A percentile compares a stretch with the other conserved stretches of the same genome.
Conservation (phyloP, 2,329 filamentous ascomycete species). For the Zasmidium citrigriseum region DNA sequence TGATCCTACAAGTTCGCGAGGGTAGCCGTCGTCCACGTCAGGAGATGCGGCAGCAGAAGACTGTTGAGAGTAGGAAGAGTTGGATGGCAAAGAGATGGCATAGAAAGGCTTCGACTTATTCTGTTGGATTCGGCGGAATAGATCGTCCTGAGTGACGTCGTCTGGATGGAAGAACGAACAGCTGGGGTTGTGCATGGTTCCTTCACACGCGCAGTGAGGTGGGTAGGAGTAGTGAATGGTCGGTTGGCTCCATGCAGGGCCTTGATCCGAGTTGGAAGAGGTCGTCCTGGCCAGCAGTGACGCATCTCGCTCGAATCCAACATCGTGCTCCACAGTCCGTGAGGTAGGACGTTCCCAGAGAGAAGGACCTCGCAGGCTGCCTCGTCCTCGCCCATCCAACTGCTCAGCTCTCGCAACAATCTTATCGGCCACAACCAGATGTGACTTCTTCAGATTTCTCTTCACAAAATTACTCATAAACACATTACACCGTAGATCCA, state of each 20-base stretch:
- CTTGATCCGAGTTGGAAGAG: neutral
- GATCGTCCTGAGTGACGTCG: constrained; percentile 10
- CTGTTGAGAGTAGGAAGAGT: constrained; percentile 10
- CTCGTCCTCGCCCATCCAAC: neutral
- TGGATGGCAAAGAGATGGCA: constrained; percentile 13
- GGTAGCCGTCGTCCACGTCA: constrained; percentile 8
- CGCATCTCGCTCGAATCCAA: neutral
- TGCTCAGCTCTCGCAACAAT: constrained; percentile 24
- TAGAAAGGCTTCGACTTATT: constrained; percentile 7
- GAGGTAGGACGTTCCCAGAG: neutral
- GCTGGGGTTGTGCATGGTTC: constrained; percentile 8
- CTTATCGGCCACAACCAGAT: constrained; percentile 66
- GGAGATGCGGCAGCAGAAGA: constrained; percentile 8
- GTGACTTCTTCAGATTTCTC: constrained; percentile 76
- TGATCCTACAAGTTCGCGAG: constrained; percentile 20
- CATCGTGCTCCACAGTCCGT: neutral
- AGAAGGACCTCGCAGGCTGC: neutral
- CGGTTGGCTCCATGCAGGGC: neutral
- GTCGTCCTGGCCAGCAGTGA: neutral
- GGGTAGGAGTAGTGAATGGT: neutral
- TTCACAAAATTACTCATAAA: constrained; percentile 77
- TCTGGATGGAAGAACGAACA: constrained; percentile 21
- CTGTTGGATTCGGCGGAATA: neutral
- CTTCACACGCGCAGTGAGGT: constrained; percentile 17
- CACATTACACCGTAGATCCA: constrained; percentile 78